Evolutionary conservation across 805 yeast genomes (phyloP), one percentile per base, ranked within the genome.

Genomic region (Hanseniaspora singularis): DNA sequence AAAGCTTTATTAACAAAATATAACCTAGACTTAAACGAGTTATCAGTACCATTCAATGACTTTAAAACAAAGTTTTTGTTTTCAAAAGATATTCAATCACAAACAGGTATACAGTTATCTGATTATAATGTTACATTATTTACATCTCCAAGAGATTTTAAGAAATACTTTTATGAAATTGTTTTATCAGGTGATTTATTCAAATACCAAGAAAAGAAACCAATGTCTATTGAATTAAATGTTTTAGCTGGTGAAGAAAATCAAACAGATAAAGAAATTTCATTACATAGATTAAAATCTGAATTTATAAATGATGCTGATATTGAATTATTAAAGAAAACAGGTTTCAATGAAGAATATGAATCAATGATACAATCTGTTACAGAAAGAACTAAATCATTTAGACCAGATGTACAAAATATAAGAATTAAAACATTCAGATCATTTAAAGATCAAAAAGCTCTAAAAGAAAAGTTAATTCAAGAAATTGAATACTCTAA

Each of bases 201-300:
- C 7, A 64, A 65, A 57, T 71, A 65, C 52, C 74, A 73, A 54
- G 87, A 81, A 57, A 72, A 77, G 58, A 74, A 77, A 55, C 87
- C 92, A n/a, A 74, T 81, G 55, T 89, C 85, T 24, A 74, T 84
- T 48, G 76, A 77, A 51, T 67, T 84, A 53, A 76, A 70, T 54
- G 67, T 69, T n/a, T 63, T 66, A 46, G 68, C 70, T 36, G 60
- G 61, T 50, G 66, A 69, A 49, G 74, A 73, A 57, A 64, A 3
- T 15, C 27, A 66, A 50, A 61, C 64, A 54, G 65, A 62, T 50
- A 70, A 70, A 57, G 67, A 68, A 40, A 65, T 70, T 48, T 66
- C 81, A 38, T 56, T 73, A 45, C 53, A 61, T 36, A 63, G 70
- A 62, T 79, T 79, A 27, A 61, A 64, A 51, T 52, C 53, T 16